Conservation (phyloP, 2,329 filamentous ascomycete genomes). For the Seiridium cupressi region DNA sequence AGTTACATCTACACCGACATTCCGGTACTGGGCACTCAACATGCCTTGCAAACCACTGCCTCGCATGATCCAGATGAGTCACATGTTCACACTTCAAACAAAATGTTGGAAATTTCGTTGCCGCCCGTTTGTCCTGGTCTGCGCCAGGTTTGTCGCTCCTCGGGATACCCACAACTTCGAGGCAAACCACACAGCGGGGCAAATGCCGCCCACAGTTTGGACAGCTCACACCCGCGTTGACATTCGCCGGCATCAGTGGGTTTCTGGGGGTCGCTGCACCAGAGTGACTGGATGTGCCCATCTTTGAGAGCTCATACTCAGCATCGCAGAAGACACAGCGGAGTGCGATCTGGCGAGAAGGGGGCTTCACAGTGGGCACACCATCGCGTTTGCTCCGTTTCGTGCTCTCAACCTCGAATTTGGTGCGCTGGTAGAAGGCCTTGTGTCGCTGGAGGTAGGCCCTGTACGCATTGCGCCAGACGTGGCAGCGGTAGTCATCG, state of each 20-base stretch:
- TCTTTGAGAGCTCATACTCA: slow-evolving; percentile 49
- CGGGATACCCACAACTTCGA: slow-evolving; percentile 64
- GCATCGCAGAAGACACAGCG: slow-evolving; percentile 76
- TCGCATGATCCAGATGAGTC: slow-evolving; percentile 64
- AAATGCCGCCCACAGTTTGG: slow-evolving; percentile 66
- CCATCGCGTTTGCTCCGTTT: slow-evolving; percentile 66
- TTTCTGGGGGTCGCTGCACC: slow-evolving; percentile 34
- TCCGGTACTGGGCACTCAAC: slow-evolving; percentile 67
- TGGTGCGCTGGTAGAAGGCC: slow-evolving; percentile 71
- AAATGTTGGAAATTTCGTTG: slow-evolving; percentile 65
- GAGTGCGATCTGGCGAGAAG: slow-evolving; percentile 69
- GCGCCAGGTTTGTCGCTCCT: slow-evolving; percentile 57
- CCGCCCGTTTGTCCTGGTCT: slow-evolving; percentile 43
- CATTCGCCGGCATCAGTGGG: slow-evolving; percentile 55
- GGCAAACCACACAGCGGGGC: slow-evolving; percentile 65
- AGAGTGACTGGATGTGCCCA: slow-evolving; percentile 7
- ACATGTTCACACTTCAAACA: slow-evolving; percentile 69
- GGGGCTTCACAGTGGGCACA: slow-evolving; percentile 59
- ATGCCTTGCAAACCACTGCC: slow-evolving; percentile 65
- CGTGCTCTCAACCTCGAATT: slow-evolving; percentile 76
- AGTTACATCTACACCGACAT: slow-evolving; percentile 65
- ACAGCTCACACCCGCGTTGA: slow-evolving; percentile 62
- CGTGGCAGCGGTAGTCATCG: slow-evolving; percentile 70
- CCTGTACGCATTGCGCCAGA: slow-evolving; percentile 72
- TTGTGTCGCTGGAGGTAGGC: slow-evolving; percentile 72